These are phyloP conservation scores for Scleroderma bovista DNA, from an alignment of 768 basidiomycete species.

Conservation along the genomic window DNA sequence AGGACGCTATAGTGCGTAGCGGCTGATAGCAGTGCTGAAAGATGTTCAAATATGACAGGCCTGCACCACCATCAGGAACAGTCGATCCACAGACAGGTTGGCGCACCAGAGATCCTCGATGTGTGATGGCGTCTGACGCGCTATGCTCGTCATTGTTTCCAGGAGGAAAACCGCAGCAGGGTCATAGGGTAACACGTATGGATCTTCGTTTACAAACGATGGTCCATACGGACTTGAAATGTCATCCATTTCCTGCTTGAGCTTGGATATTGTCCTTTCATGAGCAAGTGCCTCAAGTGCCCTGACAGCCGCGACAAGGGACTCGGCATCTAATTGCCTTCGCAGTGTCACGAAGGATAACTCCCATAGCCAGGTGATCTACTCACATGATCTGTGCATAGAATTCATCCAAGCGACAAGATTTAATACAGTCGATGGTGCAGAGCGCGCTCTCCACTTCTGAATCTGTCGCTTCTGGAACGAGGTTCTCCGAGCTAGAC, in stretches of 20 bases:
- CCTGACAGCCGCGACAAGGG: slow-evolving; percentile 77
- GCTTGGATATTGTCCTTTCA: slow-evolving; percentile 74
- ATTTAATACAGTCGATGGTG: slow-evolving; percentile 90
- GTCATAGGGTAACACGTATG: slow-evolving; percentile 78
- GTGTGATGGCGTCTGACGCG: slow-evolving; percentile 66
- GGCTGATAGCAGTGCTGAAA: slow-evolving; percentile 72
- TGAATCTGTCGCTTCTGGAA: slow-evolving; percentile 82
- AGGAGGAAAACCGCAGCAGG: slow-evolving; percentile 92
- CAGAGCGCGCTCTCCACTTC: slow-evolving; percentile 94
- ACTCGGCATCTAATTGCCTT: slow-evolving; percentile 75
- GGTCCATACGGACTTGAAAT: slow-evolving; percentile 29
- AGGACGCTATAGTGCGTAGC: slow-evolving; percentile 82
- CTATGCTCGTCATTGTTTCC: slow-evolving; percentile 91
- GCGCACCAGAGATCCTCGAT: slow-evolving; percentile 87
- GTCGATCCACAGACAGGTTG: background rate
- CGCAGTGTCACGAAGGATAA: slow-evolving; percentile 5
- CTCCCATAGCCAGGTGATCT: background rate
- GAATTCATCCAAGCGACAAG: slow-evolving; percentile 90
- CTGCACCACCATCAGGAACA: slow-evolving; percentile 35
- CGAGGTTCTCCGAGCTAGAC: slow-evolving; percentile 62
- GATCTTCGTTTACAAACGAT: slow-evolving; percentile 35
- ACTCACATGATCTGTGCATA: slow-evolving; percentile 90
- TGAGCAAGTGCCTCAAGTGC: slow-evolving; percentile 90
- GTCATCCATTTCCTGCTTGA: slow-evolving; percentile 69
- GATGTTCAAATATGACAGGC: slow-evolving; percentile 93